phyloP scores from a whole-genome alignment of 2,329 filamentous ascomycete species.

The Lithohypha guttulata region DNA sequence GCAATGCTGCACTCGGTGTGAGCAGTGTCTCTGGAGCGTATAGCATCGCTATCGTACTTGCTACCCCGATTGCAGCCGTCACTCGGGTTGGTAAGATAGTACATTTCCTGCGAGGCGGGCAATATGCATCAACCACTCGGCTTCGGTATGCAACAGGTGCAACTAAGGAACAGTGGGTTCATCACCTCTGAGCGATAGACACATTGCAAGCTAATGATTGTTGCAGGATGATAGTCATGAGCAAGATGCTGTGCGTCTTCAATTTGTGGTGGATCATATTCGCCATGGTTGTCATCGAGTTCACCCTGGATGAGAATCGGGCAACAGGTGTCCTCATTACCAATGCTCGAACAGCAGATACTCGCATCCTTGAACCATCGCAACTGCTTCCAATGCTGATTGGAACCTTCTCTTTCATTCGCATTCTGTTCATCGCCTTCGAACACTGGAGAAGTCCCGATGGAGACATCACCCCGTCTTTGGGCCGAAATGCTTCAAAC shows the following conservation, averaged over 20 bases:
- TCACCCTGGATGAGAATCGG: constrained; percentile 15
- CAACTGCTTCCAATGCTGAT: constrained; percentile 15
- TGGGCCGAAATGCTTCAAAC: constrained; percentile 3
- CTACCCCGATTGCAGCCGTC: constrained; percentile 2
- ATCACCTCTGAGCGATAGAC: no score
- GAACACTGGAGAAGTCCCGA: constrained; percentile 12
- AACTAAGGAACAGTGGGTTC: constrained; percentile 11
- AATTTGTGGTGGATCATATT: constrained; percentile 14
- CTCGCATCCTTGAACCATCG: constrained; percentile 11
- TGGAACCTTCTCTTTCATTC: constrained; percentile 12
- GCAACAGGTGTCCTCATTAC: constrained; percentile 12
- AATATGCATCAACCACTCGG: constrained; percentile 11
- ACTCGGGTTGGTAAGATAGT: constrained; percentile 8
- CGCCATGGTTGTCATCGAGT: constrained; percentile 12
- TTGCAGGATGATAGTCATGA: constrained; percentile 9
- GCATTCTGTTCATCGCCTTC: constrained; percentile 11
- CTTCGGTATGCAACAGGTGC: constrained; percentile 13
- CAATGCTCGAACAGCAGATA: neutral
- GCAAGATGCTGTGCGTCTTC: constrained; percentile 12
- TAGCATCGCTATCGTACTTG: constrained; percentile 11
- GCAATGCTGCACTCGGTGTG: constrained; percentile 5
- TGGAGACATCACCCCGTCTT: constrained; percentile 12
- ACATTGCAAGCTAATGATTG: neutral
- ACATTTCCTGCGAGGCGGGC: neutral
- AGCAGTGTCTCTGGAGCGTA: constrained; percentile 7